Evolutionary conservation across 1,139 yeast species (phyloP), one percentile per base, ranked within the genome.

Genomic region (Yamadazyma diddensiae): DNA sequence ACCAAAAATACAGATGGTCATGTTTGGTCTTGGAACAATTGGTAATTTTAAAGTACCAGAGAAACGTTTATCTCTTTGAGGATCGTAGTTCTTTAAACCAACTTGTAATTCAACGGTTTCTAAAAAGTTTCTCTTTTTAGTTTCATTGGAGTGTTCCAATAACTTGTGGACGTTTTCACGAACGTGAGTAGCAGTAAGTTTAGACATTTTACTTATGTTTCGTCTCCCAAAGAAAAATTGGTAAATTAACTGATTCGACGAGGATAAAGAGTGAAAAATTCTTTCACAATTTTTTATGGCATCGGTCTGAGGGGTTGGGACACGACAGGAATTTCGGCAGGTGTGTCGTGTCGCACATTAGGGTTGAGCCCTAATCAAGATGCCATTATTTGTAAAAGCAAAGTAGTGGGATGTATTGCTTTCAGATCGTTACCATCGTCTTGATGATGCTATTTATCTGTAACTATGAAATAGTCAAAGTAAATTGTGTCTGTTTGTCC

Each of bases 21-120:
- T 87, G 96, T 92, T 92, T 77, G 99, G 99, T 82, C 99, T 94
- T 79, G 98, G 98, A 56, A 94, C 96, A 68, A 82, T 82, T 66
- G 99, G 99, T 63, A 94, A 82, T 79, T 83, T 92, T 78, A 94
- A 83, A 65, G 97, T 68, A 79, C 99, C 99, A 70, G 97, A 90
- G 97, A 94, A 94, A 87, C 99, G 97, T 92, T 94, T 94, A 77
- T 94, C 99, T 85, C 99, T 90, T 81, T 94, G 98, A 69, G 99
- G 97, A 74, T 94, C 99, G 78, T 94, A 94, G 95, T 92, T 92
- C 92, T 94, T 94, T 65, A 94, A 82, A 72, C 98, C 98, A 64
- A 94, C 95, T 79, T 94, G 98, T 70, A 94, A 83, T 79, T 94
- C 99, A 64, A 94, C 90, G 73, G 99, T 92, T 82, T 94, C 98